Conservation (phyloP, 371 early-diverging fungal genomes). For the Actinomortierella ambigua region DNA sequence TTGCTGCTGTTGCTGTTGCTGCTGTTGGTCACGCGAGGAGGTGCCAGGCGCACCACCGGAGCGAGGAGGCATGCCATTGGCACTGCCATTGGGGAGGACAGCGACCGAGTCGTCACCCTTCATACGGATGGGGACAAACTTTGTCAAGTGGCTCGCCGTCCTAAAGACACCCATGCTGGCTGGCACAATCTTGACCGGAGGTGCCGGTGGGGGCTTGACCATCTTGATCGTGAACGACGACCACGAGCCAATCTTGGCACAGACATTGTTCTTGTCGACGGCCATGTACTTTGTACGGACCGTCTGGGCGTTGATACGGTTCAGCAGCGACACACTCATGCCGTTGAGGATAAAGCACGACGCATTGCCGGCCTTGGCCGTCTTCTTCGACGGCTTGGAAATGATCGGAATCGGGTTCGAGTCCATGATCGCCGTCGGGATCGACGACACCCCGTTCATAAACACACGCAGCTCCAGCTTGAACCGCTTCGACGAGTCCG, state of each 20-base stretch:
- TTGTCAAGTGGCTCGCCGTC: conserved; percentile 28
- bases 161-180: conserved; percentile 40
- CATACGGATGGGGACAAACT: conserved; percentile 49
- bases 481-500: conserved; percentile 75
- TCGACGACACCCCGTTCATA: conserved; percentile 30
- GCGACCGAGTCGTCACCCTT: conserved; percentile 24
- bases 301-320: conserved; percentile 83
- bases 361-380: conserved; percentile 74
- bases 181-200: conserved; percentile 40
- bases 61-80: conserved; percentile 14
- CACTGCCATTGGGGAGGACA: conserved; percentile 9
- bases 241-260: conserved; percentile 76
- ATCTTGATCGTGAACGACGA: conserved; percentile 73
- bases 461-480: conserved; percentile 59
- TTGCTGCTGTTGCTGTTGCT: conserved; percentile 9
- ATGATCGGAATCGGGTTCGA: conserved; percentile 78
- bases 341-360: conserved; percentile 70
- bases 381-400: conserved; percentile 85
- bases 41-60: conserved; percentile 8
- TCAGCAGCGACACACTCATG: conserved; percentile 71
- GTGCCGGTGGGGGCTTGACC: conserved; percentile 51
- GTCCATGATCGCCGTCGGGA: conserved; percentile 60
- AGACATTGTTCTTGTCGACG: conserved; percentile 57
- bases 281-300: conserved; percentile 79
- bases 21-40: conserved; percentile 3